These are phyloP conservation scores for Arabidopsis lyrata DNA, from an alignment of 441 rosid species.

Conservation along the genomic window DNA sequence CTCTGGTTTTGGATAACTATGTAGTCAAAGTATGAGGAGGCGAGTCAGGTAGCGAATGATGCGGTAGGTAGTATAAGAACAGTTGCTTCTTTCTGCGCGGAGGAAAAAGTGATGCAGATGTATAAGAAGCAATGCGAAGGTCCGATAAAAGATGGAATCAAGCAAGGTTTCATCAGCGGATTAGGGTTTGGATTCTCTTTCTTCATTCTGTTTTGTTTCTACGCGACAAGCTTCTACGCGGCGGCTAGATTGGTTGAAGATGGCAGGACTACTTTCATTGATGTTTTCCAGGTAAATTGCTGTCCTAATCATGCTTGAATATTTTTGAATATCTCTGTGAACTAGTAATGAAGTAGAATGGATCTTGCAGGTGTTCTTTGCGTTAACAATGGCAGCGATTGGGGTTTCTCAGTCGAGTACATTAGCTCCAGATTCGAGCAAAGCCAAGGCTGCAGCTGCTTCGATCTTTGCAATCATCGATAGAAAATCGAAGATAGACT, in stretches of 20 bases:
- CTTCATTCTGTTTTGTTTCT: slow-evolving; percentile 55
- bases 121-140: slow-evolving; percentile 60
- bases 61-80: slow-evolving; percentile 69
- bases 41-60: slow-evolving; percentile 66
- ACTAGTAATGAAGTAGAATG: background rate
- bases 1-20: slow-evolving; percentile 13
- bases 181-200: slow-evolving; percentile 56
- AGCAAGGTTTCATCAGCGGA: slow-evolving; percentile 57
- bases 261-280: slow-evolving; percentile 46
- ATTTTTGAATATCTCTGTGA: background rate
- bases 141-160: slow-evolving; percentile 54
- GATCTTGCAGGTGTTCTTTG: slow-evolving; percentile 58
- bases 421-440: slow-evolving; percentile 55
- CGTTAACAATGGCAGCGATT: slow-evolving; percentile 55
- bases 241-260: slow-evolving; percentile 55
- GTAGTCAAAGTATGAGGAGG: slow-evolving; percentile 64
- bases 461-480: slow-evolving; percentile 60
- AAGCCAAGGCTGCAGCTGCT: slow-evolving; percentile 58
- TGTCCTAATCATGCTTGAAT: background rate
- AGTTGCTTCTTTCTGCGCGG: slow-evolving; percentile 62
- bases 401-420: slow-evolving; percentile 58
- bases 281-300: slow-evolving; percentile 52
- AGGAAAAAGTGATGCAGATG: slow-evolving; percentile 60
- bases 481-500: slow-evolving; percentile 55
- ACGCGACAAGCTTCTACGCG: slow-evolving; percentile 55